Evolutionary conservation across 306 rosid species (phyloP).

Genomic region (apple (Malus domestica)): ASM211411v1 NC_041791.1:8112501-8113000

Average conservation of each 20-base stretch:
- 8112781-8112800: not conserved
- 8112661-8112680: not conserved
- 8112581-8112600: not conserved
- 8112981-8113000: not conserved
- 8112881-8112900: not conserved
- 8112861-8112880: not conserved
- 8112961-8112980: not conserved
- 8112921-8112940: not conserved
- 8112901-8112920: not conserved
- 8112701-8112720: not conserved
- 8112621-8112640: not conserved
- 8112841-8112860: not conserved
- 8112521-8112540: slow-evolving; percentile 87
- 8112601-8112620: not conserved
- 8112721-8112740: not conserved
- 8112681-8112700: not conserved
- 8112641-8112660: not conserved
- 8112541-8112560: slow-evolving; percentile 31
- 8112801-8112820: not conserved
- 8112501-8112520: slow-evolving; percentile 90
- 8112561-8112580: not conserved
- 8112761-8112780: not conserved
- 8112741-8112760: not conserved
- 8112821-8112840: not conserved
- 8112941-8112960: not conserved